These are phyloP conservation scores for Tardiomyces digboiensis DNA, from an alignment of 1,139 yeast species.

Conservation along the genomic window DNA sequence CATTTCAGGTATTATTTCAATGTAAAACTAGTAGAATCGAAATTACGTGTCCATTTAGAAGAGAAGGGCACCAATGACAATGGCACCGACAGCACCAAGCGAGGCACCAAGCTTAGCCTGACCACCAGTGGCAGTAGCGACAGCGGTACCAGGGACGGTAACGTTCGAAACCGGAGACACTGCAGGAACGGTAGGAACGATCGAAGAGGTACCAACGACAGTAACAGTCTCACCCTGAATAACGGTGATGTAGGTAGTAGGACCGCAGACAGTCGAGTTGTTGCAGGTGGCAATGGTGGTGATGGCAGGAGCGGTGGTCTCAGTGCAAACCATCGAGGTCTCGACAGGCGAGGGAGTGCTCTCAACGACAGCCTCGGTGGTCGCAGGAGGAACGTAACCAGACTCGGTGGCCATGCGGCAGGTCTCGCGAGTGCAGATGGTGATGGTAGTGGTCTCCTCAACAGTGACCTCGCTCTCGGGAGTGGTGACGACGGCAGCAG, in stretches of 20 bases:
- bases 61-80: slow-evolving; percentile 10
- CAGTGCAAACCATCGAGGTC: slow-evolving; percentile 6
- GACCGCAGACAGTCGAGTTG: slow-evolving; percentile 5
- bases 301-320: slow-evolving; percentile 6
- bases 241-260: slow-evolving; percentile 21
- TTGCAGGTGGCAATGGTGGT: slow-evolving; percentile 1
- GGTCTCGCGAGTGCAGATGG: slow-evolving; percentile 17
- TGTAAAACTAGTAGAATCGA: not conserved
- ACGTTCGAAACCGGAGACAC: slow-evolving; percentile 8
- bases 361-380: slow-evolving; percentile 4
- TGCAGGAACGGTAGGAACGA: slow-evolving; percentile 12
- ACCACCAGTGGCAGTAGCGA: slow-evolving; percentile 9
- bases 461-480: slow-evolving; percentile 5
- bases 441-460: slow-evolving; percentile 7
- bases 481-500: slow-evolving; percentile 10
- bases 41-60: slow-evolving; percentile 5
- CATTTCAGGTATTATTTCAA: not conserved
- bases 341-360: slow-evolving; percentile 2
- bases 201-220: slow-evolving; percentile 15
- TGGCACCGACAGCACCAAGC: slow-evolving; percentile 8
- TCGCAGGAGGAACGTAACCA: slow-evolving; percentile 8
- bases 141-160: slow-evolving; percentile 7
- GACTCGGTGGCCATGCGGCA: slow-evolving; percentile 9
- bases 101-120: slow-evolving; percentile 3
- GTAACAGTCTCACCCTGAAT: slow-evolving; percentile 22